Evolutionary conservation across 2,329 filamentous ascomycete species (phyloP).

Genomic region (Biscogniauxia marginata): DNA sequence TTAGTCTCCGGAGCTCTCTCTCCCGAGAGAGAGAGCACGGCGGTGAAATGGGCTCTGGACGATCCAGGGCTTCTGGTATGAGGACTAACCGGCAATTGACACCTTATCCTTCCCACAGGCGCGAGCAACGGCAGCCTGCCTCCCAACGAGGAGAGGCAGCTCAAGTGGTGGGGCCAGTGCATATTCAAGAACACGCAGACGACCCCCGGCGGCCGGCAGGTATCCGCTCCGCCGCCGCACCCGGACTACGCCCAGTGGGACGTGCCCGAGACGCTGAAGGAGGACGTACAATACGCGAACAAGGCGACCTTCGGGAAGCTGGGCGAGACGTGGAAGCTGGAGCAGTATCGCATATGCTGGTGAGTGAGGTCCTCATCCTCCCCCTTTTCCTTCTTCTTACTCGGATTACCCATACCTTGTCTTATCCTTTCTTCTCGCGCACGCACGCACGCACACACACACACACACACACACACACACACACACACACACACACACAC

Average conservation of each 20-base stretch:
- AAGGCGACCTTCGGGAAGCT: slow-evolving; percentile 59
- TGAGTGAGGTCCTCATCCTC: slow-evolving; percentile 35
- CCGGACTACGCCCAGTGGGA: slow-evolving; percentile 64
- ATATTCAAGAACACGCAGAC: slow-evolving; percentile 58
- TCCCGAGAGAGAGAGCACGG: too few relatives aligned
- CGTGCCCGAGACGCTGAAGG: slow-evolving; percentile 52
- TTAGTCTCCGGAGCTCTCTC: background rate
- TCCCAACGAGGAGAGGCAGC: slow-evolving; percentile 46
- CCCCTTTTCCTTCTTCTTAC: background rate
- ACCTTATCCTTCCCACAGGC: slow-evolving; percentile 32
- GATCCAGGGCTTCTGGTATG: too few relatives aligned
- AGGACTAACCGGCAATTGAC: too few relatives aligned
- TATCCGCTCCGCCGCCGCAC: slow-evolving; percentile 56
- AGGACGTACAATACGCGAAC: slow-evolving; percentile 58
- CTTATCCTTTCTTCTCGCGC: background rate
- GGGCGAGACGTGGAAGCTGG: slow-evolving; percentile 55
- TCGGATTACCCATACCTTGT: background rate
- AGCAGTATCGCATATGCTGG: slow-evolving; percentile 67
- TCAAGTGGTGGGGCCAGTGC: slow-evolving; percentile 62
- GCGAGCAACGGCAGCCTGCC: slow-evolving; percentile 59
- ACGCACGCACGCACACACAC: background rate
- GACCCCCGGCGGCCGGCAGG: slow-evolving; percentile 48
- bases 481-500: too few relatives aligned
- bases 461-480: too few relatives aligned
- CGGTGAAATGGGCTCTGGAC: too few relatives aligned